Evolutionary conservation across 1,139 yeast genomes (phyloP).

Genomic region (Yarrowia galli): DNA sequence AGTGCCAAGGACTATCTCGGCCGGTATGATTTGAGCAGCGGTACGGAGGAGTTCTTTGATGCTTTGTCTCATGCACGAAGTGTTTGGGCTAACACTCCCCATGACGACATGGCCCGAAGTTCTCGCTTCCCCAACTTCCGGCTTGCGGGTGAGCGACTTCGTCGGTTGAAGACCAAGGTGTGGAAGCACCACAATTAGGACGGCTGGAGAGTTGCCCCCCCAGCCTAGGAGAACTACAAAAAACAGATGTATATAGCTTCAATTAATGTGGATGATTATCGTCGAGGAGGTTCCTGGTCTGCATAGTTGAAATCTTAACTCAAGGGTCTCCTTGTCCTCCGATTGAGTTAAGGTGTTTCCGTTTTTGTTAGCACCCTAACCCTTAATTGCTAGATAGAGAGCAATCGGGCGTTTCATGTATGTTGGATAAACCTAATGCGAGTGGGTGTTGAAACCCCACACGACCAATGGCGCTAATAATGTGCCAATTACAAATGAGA

Average conservation of each 20-base stretch:
- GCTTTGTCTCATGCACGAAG: constrained; percentile 23
- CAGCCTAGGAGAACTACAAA: too few species aligned
- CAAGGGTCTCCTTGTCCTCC: neutral
- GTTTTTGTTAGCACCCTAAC: neutral
- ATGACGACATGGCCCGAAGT: constrained; percentile 5
- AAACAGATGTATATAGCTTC: constrained; percentile 8
- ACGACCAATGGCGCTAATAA: neutral
- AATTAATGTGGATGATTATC: constrained; percentile 6
- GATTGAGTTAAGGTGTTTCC: neutral
- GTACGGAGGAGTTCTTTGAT: constrained; percentile 23
- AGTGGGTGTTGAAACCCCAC: constrained; percentile 3
- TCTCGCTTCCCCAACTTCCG: constrained; percentile 21
- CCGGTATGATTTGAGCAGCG: constrained; percentile 17
- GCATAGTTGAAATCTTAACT: neutral
- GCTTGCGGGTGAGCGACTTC: constrained; percentile 9
- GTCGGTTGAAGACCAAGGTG: constrained; percentile 12
- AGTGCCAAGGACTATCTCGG: constrained; percentile 20
- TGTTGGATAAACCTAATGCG: constrained; percentile 1
- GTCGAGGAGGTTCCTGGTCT: neutral
- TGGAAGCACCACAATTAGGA: constrained; percentile 5
- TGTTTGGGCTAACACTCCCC: constrained; percentile 24
- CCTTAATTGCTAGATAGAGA: constrained; percentile 14
- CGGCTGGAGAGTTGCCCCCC: too few species aligned
- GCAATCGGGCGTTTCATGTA: constrained; percentile 30
- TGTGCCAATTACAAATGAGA: neutral